These are phyloP conservation scores for Chrysosphaeria jannelii DNA, from an alignment of 2,329 filamentous ascomycete species.

Conservation along the genomic window DNA sequence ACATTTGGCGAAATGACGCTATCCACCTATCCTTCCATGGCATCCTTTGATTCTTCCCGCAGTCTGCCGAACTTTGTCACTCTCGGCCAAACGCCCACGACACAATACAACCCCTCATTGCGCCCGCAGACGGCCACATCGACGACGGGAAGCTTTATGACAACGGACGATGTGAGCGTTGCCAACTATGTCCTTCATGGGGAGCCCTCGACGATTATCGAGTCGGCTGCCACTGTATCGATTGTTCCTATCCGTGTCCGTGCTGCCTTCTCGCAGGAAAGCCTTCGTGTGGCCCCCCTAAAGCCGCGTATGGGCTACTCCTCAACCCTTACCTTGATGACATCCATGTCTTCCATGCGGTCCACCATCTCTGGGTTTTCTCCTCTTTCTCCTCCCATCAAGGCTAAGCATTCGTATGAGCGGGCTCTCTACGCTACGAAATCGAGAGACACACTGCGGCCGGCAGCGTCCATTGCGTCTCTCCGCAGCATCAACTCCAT, in stretches of 20 bases:
- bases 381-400: no score
- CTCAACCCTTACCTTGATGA: background rate
- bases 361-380: no score
- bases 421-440: constrained; percentile 17
- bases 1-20: constrained; percentile 4
- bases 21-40: constrained; percentile 7
- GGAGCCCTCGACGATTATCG: constrained; percentile 6
- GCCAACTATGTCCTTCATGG: constrained; percentile 26
- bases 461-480: constrained; percentile 15
- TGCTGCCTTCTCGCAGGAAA: constrained; percentile 26
- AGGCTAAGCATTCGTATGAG: no score
- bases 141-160: constrained; percentile 8
- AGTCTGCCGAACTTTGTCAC: constrained; percentile 19
- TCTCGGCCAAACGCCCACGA: constrained; percentile 14
- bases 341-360: no score
- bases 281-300: constrained; percentile 24
- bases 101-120: constrained; percentile 3
- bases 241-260: constrained; percentile 7
- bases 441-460: constrained; percentile 22
- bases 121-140: constrained; percentile 5
- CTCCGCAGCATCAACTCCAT: constrained; percentile 25
- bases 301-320: constrained; percentile 9
- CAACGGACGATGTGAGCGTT: no score
- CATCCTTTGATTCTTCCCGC: constrained; percentile 2
- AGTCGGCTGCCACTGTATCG: constrained; percentile 13